Percentiles rank a stretch among this genome's conserved stretches.
These are phyloP conservation scores for Amanita jacksonii DNA, from an alignment of 768 basidiomycete genomes.

Conservation along the genomic window DNA sequence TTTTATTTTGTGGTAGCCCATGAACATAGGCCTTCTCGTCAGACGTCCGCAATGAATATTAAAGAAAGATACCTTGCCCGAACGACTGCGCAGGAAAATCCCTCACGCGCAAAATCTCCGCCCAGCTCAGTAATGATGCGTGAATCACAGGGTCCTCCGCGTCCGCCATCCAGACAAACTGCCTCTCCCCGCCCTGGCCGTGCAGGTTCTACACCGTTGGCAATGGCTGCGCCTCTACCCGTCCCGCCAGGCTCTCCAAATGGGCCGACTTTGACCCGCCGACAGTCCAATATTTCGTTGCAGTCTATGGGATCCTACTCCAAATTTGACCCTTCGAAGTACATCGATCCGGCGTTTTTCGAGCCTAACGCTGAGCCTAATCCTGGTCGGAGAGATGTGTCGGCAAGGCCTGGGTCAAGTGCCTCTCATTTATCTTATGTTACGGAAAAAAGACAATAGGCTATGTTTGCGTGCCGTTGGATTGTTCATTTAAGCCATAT, in stretches of 20 bases:
- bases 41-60: conserved; percentile 6
- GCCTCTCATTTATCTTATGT: conserved; percentile 10
- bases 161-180: conserved; percentile 4
- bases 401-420: conserved; percentile 8
- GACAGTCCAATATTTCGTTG: conserved; percentile 21
- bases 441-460: neutral
- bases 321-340: conserved; percentile 20
- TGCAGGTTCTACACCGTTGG: neutral
- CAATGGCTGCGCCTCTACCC: neutral
- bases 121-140: neutral
- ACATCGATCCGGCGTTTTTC: conserved; percentile 25
- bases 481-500: too few species aligned
- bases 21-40: conserved; percentile 1
- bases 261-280: conserved; percentile 13
- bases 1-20: neutral
- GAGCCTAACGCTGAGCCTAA: conserved; percentile 5
- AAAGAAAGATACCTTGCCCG: conserved; percentile 5
- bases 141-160: neutral
- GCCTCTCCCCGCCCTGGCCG: neutral
- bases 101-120: neutral
- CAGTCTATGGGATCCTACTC: conserved; percentile 20
- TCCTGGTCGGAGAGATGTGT: conserved; percentile 1
- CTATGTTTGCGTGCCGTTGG: neutral
- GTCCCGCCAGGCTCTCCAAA: conserved; percentile 1
- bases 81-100: conserved; percentile 6